Base-by-base conservation (phyloP, 163 green algal genomes). In the Chlorella variabilis region DNA sequence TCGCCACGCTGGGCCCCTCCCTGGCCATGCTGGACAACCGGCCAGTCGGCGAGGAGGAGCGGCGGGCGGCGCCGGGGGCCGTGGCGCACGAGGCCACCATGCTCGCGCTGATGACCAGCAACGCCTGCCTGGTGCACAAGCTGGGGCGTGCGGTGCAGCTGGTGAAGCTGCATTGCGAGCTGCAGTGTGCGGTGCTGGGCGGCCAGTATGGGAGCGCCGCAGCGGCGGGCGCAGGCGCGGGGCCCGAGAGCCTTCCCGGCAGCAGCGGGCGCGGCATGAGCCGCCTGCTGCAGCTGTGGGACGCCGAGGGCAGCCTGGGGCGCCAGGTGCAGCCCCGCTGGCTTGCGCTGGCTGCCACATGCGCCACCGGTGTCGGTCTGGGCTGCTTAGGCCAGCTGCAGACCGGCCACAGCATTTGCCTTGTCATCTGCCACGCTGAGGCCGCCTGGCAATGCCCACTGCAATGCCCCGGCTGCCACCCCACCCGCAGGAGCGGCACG, bases 111-210 rank as follows among this genome's bases (percentile, higher is more conserved):
- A 91, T 94, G 87, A 70, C 93, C 34, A 86, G 69, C 75, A 94
- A 93, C 51, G 89, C 91, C 3, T 96, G 92, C 82, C 82, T 91
- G 38, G 88, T 91, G 29, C 92, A 94, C 88, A 96, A 96, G 80
- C 86, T 96, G 87, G 71, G 71, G 8, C 62, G 77, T 23, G 41
- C 66, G 33, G 77, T 88, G 31, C 83, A 87, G 48, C 63, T 88
- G 65, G 25, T 89, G 68, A 83, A 87, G 67, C 39, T 96, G 78
- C 92, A 96, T 69, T 83, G 85, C 38, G 91, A 96, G 86, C 86
- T 96, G 83, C 84, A 88, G 29, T 71, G 61, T 4, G 56, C 61
- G 0, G 65, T 95, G 63, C 89, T 87, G 58, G 77, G 88, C 41
- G 48, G 65, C 27, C 71, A 63, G 42, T 56, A 71, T 2, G 33